phyloP scores from a whole-genome alignment of 108 stramenopile genomes.

The Pseudonitzschia multiseries region DNA sequence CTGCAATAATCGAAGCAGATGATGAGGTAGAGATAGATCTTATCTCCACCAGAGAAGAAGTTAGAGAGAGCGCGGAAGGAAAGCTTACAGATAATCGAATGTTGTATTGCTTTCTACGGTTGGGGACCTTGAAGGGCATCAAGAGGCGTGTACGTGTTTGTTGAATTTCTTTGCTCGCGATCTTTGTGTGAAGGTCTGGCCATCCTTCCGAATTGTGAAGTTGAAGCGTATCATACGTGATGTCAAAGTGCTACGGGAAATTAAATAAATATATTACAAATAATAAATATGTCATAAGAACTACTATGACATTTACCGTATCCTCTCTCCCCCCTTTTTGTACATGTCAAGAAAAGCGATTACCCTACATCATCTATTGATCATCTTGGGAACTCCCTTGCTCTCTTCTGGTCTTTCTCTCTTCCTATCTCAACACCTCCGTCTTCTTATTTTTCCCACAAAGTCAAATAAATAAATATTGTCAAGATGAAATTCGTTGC shows the following conservation, averaged over 20 bases:
- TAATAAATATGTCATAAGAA: neutral
- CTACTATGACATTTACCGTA: neutral
- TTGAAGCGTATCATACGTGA: slow-evolving; percentile 17
- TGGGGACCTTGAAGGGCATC: neutral
- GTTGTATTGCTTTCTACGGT: neutral
- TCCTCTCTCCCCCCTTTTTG: neutral
- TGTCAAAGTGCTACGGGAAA: slow-evolving; percentile 2
- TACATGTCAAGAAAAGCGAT: neutral
- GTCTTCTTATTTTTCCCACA: slow-evolving; percentile 1
- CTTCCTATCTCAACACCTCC: neutral
- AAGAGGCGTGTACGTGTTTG: slow-evolving; percentile 11
- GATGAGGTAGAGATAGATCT: neutral
- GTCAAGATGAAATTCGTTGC: slow-evolving; percentile 80
- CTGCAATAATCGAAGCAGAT: neutral
- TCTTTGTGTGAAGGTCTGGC: slow-evolving; percentile 10
- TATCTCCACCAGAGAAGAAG: neutral
- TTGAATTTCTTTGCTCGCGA: slow-evolving; percentile 17
- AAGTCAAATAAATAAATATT: slow-evolving; percentile 8
- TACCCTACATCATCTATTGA: neutral
- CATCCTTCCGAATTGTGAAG: slow-evolving; percentile 7
- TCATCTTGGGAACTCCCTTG: neutral
- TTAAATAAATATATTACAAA: neutral
- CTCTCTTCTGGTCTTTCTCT: neutral
- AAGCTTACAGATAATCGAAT: neutral
- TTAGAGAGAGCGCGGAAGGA: neutral